Evolutionary conservation across 257 asterid genomes (phyloP), one percentile per base, ranked within the genome.

Genomic region (Lithospermum erythrorhizon): DNA sequence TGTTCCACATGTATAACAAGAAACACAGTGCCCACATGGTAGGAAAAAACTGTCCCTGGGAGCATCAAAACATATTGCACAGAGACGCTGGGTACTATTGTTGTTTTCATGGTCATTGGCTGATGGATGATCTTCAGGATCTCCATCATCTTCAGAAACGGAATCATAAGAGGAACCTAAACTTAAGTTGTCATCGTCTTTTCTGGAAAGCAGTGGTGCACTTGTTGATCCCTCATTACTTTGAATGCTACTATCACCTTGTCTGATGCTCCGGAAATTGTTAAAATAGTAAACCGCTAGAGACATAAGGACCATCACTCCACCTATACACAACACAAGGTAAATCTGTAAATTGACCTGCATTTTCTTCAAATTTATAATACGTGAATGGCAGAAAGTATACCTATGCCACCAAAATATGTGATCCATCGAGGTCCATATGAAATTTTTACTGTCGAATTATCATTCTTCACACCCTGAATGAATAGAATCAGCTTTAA

Each of bases 11-110:
- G 74, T 76, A 78, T 74, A 87, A 75, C 97, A 90, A 72, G 96
- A 80, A 56, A 71, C 89, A 62, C 86, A 82, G 71, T 90, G 96
- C 25, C 96, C 97, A 25, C 96, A 90, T 19, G 97, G 97, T 59
- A 87, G 70, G 72, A 87, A 90, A 81, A 90, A 87, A 68, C 81
- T 76, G 71, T 85, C 82, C 77, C 82, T 81, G 6, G 88, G 96
- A 62, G 90, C 90, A 77, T 87, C 90, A 70, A 81, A 90, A 79
- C 97, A 90, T 68, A 90, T 82, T 58, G 95, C 82, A 72, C 97
- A 90, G 55, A 73, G 78, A 48, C 67, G 77, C 54, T 69, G 75
- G 59, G 60, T 66, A 69, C 58, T 65, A 49, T 65, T 72, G 58
- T 54, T 72, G 68, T 63, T 5, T 61, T 82, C 86, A 37, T 73